Evolutionary conservation across 2,329 filamentous ascomycete species (phyloP).

Genomic region (Botryotinia narcissicola): DNA sequence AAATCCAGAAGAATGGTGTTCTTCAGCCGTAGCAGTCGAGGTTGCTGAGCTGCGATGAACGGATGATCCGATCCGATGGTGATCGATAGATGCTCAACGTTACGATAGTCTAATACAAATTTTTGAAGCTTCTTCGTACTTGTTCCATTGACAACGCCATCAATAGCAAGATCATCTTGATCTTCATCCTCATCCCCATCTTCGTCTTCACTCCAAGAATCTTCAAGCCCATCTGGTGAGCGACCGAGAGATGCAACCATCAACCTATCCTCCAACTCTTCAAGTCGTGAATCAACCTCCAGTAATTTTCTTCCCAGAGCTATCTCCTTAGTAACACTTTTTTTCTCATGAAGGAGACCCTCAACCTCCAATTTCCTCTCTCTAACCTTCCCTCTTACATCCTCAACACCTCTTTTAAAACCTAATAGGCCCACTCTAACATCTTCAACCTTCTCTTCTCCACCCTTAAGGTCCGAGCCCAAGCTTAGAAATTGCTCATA

Average conservation of each 20-base stretch:
- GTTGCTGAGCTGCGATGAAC: constrained; percentile 57
- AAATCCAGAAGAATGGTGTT: constrained; percentile 65
- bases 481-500: constrained; percentile 88
- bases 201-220: constrained; percentile 41
- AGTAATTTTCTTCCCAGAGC: constrained; percentile 61
- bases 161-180: constrained; percentile 32
- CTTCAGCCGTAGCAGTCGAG: constrained; percentile 55
- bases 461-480: constrained; percentile 77
- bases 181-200: constrained; percentile 42
- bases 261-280: constrained; percentile 61
- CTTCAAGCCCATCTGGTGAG: constrained; percentile 32
- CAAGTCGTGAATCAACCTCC: constrained; percentile 63
- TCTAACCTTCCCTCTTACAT: constrained; percentile 64
- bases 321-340: constrained; percentile 60
- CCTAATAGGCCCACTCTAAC: constrained; percentile 83
- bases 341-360: constrained; percentile 63
- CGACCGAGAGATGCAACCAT: constrained; percentile 47
- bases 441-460: constrained; percentile 88
- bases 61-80: constrained; percentile 57
- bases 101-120: constrained; percentile 57
- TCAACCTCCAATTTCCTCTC: constrained; percentile 63
- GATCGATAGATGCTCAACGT: constrained; percentile 51
- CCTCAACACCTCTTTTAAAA: constrained; percentile 78
- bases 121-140: constrained; percentile 45
- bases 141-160: constrained; percentile 36